phyloP scores from a whole-genome alignment of 306 rosid genomes.

The Castanopsis chinensis region DNA sequence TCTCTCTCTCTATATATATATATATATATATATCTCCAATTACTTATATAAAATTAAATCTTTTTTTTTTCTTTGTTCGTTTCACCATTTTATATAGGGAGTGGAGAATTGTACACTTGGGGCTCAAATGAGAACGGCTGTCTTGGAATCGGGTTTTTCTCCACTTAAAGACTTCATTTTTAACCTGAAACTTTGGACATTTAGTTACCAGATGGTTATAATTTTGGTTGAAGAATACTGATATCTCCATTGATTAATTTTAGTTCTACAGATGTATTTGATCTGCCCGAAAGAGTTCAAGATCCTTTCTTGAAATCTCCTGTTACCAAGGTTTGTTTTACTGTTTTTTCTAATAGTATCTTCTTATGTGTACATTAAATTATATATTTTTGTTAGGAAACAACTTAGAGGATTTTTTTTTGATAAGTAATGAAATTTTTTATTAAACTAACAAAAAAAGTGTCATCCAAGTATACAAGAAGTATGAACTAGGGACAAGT shows the following conservation, averaged over 20 bases:
- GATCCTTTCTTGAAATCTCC: constrained; percentile 72
- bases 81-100: constrained; percentile 34
- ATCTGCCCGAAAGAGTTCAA: constrained; percentile 76
- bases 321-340: constrained; percentile 59
- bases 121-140: constrained; percentile 99
- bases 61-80: constrained; percentile 21
- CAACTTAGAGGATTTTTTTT: not conserved
- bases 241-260: constrained; percentile 10
- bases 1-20: too few species aligned
- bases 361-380: not conserved
- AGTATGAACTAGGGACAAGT: too few species aligned
- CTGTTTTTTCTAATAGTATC: constrained; percentile 4
- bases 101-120: constrained; percentile 89
- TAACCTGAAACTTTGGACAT: constrained; percentile 10
- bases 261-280: constrained; percentile 64
- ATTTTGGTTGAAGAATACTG: not conserved
- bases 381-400: not conserved
- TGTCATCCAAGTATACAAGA: too few species aligned
- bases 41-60: not conserved
- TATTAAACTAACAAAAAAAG: too few species aligned
- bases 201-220: not conserved
- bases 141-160: constrained; percentile 81
- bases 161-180: constrained; percentile 4
- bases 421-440: too few species aligned
- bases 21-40: not conserved